These are phyloP conservation scores for Rutstroemia sydowiana DNA, from an alignment of 2,329 filamentous ascomycete genomes.

Conservation along the genomic window DNA sequence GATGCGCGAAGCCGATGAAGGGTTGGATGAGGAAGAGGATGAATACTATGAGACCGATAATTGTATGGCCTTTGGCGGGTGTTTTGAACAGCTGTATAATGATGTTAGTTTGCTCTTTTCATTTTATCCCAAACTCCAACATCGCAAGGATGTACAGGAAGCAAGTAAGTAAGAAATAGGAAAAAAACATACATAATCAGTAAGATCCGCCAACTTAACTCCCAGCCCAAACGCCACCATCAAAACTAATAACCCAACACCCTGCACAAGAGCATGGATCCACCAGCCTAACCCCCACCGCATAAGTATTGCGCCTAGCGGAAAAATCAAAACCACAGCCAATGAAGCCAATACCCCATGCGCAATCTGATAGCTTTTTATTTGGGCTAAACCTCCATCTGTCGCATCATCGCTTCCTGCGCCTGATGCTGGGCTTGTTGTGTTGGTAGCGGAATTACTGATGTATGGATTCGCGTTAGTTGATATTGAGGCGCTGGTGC, in stretches of 20 bases:
- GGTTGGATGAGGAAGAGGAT: constrained; percentile 51
- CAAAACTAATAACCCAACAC: constrained; percentile 47
- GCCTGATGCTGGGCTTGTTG: constrained; percentile 3
- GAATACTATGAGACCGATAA: constrained; percentile 47
- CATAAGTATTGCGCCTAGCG: constrained; percentile 53
- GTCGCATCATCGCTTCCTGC: not conserved
- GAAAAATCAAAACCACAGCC: constrained; percentile 51
- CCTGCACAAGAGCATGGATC: constrained; percentile 51
- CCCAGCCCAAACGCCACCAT: constrained; percentile 55
- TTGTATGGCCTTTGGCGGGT: too few species aligned
- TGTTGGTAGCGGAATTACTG: constrained; percentile 2
- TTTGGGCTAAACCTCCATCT: not conserved
- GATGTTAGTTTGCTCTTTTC: too few species aligned
- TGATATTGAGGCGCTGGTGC: constrained; percentile 19
- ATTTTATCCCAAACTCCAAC: too few species aligned
- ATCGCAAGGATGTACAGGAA: too few species aligned
- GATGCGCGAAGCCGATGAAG: constrained; percentile 50
- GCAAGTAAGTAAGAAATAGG: too few species aligned
- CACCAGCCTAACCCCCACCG: constrained; percentile 43
- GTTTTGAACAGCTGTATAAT: too few species aligned
- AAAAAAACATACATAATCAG: too few species aligned
- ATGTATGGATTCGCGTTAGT: constrained; percentile 24
- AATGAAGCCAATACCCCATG: constrained; percentile 57
- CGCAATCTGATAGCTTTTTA: constrained; percentile 26
- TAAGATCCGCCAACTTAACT: constrained; percentile 37